Percentiles rank a stretch among this genome's conserved stretches.
These are phyloP conservation scores for Sporothrix pseudoabietina DNA, from an alignment of 2,329 filamentous ascomycete species.

Conservation along the genomic window DNA sequence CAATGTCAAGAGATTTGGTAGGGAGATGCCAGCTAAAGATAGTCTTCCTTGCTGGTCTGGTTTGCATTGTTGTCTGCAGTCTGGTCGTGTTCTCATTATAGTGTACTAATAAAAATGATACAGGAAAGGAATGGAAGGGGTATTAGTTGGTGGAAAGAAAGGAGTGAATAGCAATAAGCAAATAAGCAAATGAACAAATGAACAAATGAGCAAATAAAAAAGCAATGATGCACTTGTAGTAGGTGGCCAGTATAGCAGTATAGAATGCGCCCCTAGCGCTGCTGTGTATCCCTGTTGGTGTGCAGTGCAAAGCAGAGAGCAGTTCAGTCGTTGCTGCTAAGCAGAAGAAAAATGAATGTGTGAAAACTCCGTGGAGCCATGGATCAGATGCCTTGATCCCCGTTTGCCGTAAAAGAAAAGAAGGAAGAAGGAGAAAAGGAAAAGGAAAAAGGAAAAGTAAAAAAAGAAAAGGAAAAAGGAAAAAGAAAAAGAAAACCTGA, in stretches of 20 bases:
- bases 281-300: not conserved
- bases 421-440: not conserved
- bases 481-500: slow-evolving; percentile 9
- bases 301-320: not conserved
- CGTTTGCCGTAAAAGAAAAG: not conserved
- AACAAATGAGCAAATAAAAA: not conserved
- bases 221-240: not conserved
- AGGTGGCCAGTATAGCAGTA: not conserved
- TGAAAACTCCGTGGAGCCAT: slow-evolving; percentile 15
- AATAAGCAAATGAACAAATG: not conserved
- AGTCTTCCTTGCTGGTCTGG: not conserved
- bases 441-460: slow-evolving; percentile 1
- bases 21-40: not conserved
- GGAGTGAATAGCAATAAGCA: slow-evolving; percentile 19
- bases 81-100: slow-evolving; percentile 24
- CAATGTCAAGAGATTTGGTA: not conserved
- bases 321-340: not conserved
- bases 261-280: not conserved
- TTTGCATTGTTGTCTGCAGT: slow-evolving; percentile 20
- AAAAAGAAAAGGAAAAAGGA: not conserved
- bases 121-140: slow-evolving; percentile 24
- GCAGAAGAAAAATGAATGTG: slow-evolving; percentile 14
- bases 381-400: slow-evolving; percentile 17
- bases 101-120: slow-evolving; percentile 11
- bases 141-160: slow-evolving; percentile 10